Conservation (phyloP, 2,329 filamentous ascomycete species). For the Incumbomyces lentus region DNA sequence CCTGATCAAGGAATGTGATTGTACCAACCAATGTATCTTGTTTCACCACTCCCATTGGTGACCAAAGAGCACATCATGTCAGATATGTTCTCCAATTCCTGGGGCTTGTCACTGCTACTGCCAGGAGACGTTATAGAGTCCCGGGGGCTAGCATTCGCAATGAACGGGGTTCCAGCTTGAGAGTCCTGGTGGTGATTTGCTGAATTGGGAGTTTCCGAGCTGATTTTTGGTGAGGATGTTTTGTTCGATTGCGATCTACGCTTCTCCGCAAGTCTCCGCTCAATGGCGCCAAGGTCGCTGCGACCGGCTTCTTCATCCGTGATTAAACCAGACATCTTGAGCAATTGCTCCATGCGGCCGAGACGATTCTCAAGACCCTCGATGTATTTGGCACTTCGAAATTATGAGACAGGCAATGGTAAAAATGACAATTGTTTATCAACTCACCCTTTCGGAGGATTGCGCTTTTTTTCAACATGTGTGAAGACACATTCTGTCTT, state of each 20-base stretch:
- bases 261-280: slow-evolving; percentile 58
- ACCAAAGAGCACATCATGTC: slow-evolving; percentile 99
- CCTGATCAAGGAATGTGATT: not conserved
- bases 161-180: slow-evolving; percentile 13
- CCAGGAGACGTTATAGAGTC: slow-evolving; percentile 20
- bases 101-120: slow-evolving; percentile 26
- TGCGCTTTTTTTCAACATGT: slow-evolving; percentile 96
- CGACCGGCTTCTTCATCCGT: slow-evolving; percentile 75
- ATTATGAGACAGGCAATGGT: slow-evolving; percentile 2
- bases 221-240: slow-evolving; percentile 14
- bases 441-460: slow-evolving; percentile 83
- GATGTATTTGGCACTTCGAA: slow-evolving; percentile 80
- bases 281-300: slow-evolving; percentile 78
- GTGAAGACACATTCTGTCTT: slow-evolving; percentile 97
- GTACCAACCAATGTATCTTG: slow-evolving; percentile 75
- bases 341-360: slow-evolving; percentile 86
- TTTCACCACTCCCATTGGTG: slow-evolving; percentile 89
- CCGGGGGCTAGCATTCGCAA: slow-evolving; percentile 24
- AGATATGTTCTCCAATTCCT: slow-evolving; percentile 71
- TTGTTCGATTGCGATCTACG: slow-evolving; percentile 8
- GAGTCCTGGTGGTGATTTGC: slow-evolving; percentile 8
- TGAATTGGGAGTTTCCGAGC: slow-evolving; percentile 6
- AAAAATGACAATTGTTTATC: not conserved
- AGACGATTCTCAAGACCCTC: slow-evolving; percentile 90
- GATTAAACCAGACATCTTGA: slow-evolving; percentile 76